Base-by-base conservation (phyloP, 805 yeast genomes). In the Metschnikowia kofuensis region DNA sequence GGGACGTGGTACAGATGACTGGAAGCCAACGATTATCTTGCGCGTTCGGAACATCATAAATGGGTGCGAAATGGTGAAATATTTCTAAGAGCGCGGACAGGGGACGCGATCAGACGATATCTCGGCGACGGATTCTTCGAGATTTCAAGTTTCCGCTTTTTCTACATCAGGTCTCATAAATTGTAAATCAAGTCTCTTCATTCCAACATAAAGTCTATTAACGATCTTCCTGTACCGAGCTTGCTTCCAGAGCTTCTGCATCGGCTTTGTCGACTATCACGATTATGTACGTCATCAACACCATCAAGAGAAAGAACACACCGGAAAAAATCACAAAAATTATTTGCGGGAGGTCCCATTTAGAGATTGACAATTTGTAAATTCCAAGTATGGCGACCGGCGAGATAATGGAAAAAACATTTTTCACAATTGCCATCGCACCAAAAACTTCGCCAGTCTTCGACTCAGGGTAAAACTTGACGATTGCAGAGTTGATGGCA, bases 381-480 rank as follows among this genome's bases (percentile, higher is more conserved):
- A 83, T 45, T 2, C 68, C 64, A 14, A 84, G 63, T 31, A 78
- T 62, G 0, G 69, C 14, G 6, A 81, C 64, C 0, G 92, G 89
- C 0, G 74, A 66, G 8, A 76, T 48, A 50, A 84, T 66, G 50
- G 69, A 64, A 4, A 77, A 63, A 0, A 77, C 42, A 53, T 80
- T 83, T 59, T 82, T 79, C 14, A 84, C 60, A 43, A 86, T 62
- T 0, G 89, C 80, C 39, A 85, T 63, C 0, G 85, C 89, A 9
- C 92, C 90, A 66, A 85, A 85, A 14, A 84, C 71, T 62, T 85
- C 89, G 14, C 95, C 95, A 5, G 80, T 74, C 52, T 76, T 76
- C 12, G 76, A 72, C 37, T 80, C 80, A 1, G 81, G 79, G 51
- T 75, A 78, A 62, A 83, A 82, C 61, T 87, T 87, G 46, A 83